Conservation (phyloP, 371 early-diverging fungal genomes). For the Funneliformis caledonium region DNA sequence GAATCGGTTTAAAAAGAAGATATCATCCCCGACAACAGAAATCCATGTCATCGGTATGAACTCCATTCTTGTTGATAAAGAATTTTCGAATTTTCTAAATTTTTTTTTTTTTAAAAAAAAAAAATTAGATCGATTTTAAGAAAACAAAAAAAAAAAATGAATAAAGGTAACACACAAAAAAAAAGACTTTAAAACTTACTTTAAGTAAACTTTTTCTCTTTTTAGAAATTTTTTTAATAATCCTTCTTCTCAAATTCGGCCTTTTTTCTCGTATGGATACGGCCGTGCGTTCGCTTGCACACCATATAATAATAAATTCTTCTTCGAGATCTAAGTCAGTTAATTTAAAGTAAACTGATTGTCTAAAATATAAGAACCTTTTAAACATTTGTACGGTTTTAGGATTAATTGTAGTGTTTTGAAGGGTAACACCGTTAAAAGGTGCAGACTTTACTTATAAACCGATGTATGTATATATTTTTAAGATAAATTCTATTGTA, state of each 20-base stretch:
- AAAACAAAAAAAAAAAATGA: not conserved
- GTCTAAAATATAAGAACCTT: not conserved
- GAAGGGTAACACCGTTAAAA: not conserved
- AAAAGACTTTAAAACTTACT: not conserved
- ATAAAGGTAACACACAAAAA: not conserved
- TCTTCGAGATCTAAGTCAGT: conserved; percentile 1
- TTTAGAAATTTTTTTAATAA: conserved; percentile 1
- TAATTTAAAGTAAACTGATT: not conserved
- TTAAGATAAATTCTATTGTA: too few species aligned
- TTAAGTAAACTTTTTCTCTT: not conserved
- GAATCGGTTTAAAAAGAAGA: too few species aligned
- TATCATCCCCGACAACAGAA: conserved; percentile 1
- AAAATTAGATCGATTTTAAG: not conserved
- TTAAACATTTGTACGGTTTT: not conserved
- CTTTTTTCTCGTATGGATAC: conserved; percentile 3
- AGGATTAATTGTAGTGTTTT: not conserved
- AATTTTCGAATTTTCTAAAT: conserved; percentile 6
- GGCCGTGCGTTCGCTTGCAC: conserved; percentile 11
- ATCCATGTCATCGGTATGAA: not conserved
- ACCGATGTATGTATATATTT: too few species aligned
- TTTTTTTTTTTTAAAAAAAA: not conserved
- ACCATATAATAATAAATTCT: conserved; percentile 2
- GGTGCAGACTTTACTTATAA: not conserved
- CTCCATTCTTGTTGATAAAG: not conserved
- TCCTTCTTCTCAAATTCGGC: not conserved